Base-by-base conservation (phyloP, 768 basidiomycete genomes). In the Suillus weaverae region DNA sequence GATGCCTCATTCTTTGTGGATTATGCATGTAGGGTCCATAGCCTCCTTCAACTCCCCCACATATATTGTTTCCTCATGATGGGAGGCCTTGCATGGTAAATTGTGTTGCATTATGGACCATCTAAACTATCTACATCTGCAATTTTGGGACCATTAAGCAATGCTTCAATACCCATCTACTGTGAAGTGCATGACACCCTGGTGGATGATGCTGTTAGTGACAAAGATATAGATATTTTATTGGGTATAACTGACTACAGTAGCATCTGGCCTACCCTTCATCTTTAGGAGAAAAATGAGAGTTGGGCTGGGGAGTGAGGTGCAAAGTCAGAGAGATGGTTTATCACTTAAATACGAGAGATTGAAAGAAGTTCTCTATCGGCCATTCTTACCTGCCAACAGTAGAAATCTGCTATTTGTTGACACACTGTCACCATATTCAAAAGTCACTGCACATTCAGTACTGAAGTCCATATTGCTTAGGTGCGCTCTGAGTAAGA, bases 61-160 rank as follows among this genome's bases (percentile, higher is more conserved):
- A 9, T 9, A 4, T 4, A 2, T 44, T 9, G 5, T 9, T 44
- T 44, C 4, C n/a, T n/a, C 9, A 44, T 9, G 1, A 44, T 44
- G 20, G 44, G 44, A 0, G n/a, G 20, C 5, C 2, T 44, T 1
- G 0, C n/a, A 1, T 44, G 44, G n/a, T 2, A 4, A 0, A 44
- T 44, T 11, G 20, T 1, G 2, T 10, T 44, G n/a, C 44, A 44
- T 11, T 44, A 44, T 44, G n/a, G 44, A n/a, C n/a, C 10, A 0
- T 44, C n/a, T 4, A 1, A n/a, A n/a, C n/a, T 39, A 11, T 44
- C n/a, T n/a, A 3, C 4, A 1, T n/a, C 44, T 4, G 10, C 46
- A 22, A 46, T 46, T 10, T 22, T 5, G 0, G n/a, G 8, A 3
- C n/a, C 20, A 4, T 44, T 9, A 9, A n/a, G 20, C 1, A 1